These are phyloP conservation scores for Sphaerosporella brunnea DNA, from an alignment of 495 filamentous ascomycete species.

Conservation along the genomic window DNA sequence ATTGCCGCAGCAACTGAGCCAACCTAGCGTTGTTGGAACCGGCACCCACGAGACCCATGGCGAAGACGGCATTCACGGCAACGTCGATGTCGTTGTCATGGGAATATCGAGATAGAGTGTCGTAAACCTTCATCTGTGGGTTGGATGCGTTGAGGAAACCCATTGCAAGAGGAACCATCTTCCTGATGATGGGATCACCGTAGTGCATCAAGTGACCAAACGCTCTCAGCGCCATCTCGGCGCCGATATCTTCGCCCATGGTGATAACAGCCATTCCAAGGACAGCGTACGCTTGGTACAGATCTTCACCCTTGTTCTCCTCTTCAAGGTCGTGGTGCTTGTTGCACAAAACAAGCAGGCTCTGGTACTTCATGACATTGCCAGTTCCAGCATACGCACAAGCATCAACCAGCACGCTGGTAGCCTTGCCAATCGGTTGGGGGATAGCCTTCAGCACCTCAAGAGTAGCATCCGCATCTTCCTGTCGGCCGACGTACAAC, in stretches of 20 bases:
- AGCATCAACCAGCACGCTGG: slow-evolving; percentile 76
- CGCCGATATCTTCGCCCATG: slow-evolving; percentile 96
- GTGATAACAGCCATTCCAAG: slow-evolving; percentile 84
- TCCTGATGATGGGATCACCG: slow-evolving; percentile 88
- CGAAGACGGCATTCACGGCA: slow-evolving; percentile 94
- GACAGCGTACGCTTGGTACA: slow-evolving; percentile 89
- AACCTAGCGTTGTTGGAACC: slow-evolving; percentile 96
- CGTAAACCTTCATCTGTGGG: slow-evolving; percentile 99
- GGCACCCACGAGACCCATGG: slow-evolving; percentile 92
- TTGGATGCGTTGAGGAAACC: slow-evolving; percentile 91
- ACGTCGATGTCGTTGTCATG: slow-evolving; percentile 99
- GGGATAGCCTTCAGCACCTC: slow-evolving; percentile 92
- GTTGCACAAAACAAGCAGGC: slow-evolving; percentile 90
- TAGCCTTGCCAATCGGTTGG: slow-evolving; percentile 84
- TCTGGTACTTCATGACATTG: slow-evolving; percentile 88
- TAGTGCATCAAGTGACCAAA: slow-evolving; percentile 99
- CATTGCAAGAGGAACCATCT: slow-evolving; percentile 94
- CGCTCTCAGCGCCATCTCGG: slow-evolving; percentile 95
- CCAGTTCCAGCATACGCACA: slow-evolving; percentile 97
- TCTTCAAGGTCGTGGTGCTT: slow-evolving; percentile 86
- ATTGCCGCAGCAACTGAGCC: slow-evolving; percentile 80
- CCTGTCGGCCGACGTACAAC: slow-evolving; percentile 87
- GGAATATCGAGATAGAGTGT: slow-evolving; percentile 92
- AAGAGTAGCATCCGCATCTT: slow-evolving; percentile 87
- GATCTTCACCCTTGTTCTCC: slow-evolving; percentile 80